Evolutionary conservation across 2,329 filamentous ascomycete species (phyloP).

Genomic region (Emmonsia crescens): DNA sequence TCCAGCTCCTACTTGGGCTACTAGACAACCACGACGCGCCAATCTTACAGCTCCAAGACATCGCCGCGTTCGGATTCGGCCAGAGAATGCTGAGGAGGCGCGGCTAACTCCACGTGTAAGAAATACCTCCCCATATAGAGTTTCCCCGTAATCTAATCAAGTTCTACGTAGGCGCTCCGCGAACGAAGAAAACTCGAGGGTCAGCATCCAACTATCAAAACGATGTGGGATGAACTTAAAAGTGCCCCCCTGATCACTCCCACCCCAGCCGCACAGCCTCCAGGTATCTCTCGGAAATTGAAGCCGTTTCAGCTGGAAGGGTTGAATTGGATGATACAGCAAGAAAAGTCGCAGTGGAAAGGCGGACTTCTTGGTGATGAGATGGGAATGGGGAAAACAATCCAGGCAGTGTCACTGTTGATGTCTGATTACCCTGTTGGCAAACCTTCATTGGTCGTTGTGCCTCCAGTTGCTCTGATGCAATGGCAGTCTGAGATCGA

Average conservation of each 20-base stretch:
- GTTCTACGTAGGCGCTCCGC: slow-evolving; percentile 27
- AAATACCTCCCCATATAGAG: not conserved
- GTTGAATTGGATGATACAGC: slow-evolving; percentile 83
- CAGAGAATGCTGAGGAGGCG: not conserved
- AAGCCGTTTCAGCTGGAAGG: slow-evolving; percentile 94
- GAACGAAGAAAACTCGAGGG: slow-evolving; percentile 60
- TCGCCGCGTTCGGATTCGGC: not conserved
- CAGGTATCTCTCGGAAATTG: slow-evolving; percentile 66
- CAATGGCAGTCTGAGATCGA: slow-evolving; percentile 82
- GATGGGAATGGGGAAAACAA: slow-evolving; percentile 98
- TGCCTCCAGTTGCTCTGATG: slow-evolving; percentile 88
- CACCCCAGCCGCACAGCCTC: slow-evolving; percentile 58
- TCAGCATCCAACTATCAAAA: slow-evolving; percentile 65
- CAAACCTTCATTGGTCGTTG: slow-evolving; percentile 72
- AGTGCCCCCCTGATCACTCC: slow-evolving; percentile 56
- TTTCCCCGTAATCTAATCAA: not conserved
- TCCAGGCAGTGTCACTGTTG: slow-evolving; percentile 92
- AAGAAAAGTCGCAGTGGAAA: slow-evolving; percentile 76
- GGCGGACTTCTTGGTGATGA: slow-evolving; percentile 91
- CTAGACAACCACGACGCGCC: not conserved
- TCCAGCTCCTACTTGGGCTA: not conserved
- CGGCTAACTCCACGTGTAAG: slow-evolving; percentile 5
- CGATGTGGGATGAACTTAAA: slow-evolving; percentile 75
- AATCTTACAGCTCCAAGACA: not conserved
- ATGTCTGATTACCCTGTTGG: slow-evolving; percentile 93